These are phyloP conservation scores for Colletotrichum tofieldiae DNA, from an alignment of 2,329 filamentous ascomycete genomes.

Conservation along the genomic window DNA sequence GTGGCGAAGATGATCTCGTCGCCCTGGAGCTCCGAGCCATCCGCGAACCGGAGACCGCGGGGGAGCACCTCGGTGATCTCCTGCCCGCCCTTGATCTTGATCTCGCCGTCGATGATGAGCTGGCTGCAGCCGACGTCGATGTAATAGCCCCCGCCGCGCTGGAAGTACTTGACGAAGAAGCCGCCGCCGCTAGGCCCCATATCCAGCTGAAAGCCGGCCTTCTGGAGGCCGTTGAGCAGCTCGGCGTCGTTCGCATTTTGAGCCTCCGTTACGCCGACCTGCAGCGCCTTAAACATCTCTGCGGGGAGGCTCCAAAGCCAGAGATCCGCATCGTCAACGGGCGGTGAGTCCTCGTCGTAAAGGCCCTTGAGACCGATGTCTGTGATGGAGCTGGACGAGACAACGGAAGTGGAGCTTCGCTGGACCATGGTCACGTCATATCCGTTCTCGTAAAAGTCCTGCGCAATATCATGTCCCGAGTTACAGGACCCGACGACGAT, in stretches of 20 bases:
- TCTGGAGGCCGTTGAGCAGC: slow-evolving; percentile 61
- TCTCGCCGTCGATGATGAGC: slow-evolving; percentile 51
- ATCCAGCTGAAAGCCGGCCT: slow-evolving; percentile 75
- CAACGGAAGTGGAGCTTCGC: slow-evolving; percentile 76
- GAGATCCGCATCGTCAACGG: slow-evolving; percentile 78
- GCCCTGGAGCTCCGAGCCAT: slow-evolving; percentile 51
- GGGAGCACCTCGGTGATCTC: slow-evolving; percentile 69
- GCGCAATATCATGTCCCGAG: slow-evolving; percentile 78
- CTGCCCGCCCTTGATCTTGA: slow-evolving; percentile 63
- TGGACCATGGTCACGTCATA: slow-evolving; percentile 81
- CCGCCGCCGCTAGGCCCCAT: slow-evolving; percentile 64
- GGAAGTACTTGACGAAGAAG: slow-evolving; percentile 61
- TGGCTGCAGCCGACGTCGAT: slow-evolving; percentile 48
- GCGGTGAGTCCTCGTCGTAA: slow-evolving; percentile 69
- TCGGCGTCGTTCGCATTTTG: slow-evolving; percentile 57
- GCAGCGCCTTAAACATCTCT: slow-evolving; percentile 73
- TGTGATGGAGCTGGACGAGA: slow-evolving; percentile 68
- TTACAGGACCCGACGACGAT: slow-evolving; percentile 80
- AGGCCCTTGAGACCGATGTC: slow-evolving; percentile 69
- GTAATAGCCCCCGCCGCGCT: slow-evolving; percentile 52
- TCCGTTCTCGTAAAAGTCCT: slow-evolving; percentile 78
- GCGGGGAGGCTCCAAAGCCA: slow-evolving; percentile 71
- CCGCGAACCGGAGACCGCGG: slow-evolving; percentile 61
- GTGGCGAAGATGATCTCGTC: slow-evolving; percentile 63
- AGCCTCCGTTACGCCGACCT: slow-evolving; percentile 60